Evolutionary conservation across 2,329 filamentous ascomycete genomes (phyloP).

Genomic region (Penicillium polonicum): DNA sequence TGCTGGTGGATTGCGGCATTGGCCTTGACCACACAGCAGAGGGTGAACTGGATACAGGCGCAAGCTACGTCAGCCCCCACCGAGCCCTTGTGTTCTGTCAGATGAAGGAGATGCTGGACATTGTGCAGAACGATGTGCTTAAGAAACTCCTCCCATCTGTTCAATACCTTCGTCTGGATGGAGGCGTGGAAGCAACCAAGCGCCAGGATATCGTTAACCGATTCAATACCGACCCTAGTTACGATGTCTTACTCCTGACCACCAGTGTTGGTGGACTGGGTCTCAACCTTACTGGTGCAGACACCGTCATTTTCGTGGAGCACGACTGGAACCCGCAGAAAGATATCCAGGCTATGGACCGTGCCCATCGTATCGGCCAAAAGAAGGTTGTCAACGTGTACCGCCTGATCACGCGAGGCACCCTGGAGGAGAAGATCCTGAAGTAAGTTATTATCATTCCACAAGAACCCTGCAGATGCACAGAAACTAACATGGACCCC

Average conservation of each 20-base stretch:
- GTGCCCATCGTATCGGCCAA: slow-evolving; percentile 95
- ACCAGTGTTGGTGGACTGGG: slow-evolving; percentile 94
- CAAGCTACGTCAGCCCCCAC: slow-evolving; percentile 88
- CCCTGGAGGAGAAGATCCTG: slow-evolving; percentile 96
- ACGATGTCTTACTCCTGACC: slow-evolving; percentile 89
- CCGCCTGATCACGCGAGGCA: slow-evolving; percentile 90
- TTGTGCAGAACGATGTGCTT: slow-evolving; percentile 92
- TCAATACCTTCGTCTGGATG: slow-evolving; percentile 91
- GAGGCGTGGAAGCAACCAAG: slow-evolving; percentile 85
- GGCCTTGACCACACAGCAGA: slow-evolving; percentile 65
- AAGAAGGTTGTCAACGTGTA: slow-evolving; percentile 99
- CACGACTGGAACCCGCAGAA: slow-evolving; percentile 99
- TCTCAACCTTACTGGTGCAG: slow-evolving; percentile 91
- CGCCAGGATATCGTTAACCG: slow-evolving; percentile 98
- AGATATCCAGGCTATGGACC: slow-evolving; percentile 98
- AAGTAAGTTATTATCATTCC: slow-evolving; percentile 52
- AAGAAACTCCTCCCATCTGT: slow-evolving; percentile 88
- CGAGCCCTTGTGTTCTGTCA: slow-evolving; percentile 97
- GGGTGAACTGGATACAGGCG: slow-evolving; percentile 57
- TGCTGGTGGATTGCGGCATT: slow-evolving; percentile 98
- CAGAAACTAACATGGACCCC: slow-evolving; percentile 18
- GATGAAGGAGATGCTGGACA: slow-evolving; percentile 99
- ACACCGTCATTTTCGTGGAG: slow-evolving; percentile 98
- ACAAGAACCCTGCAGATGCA: neutral
- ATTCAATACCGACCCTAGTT: slow-evolving; percentile 96